phyloP scores from a whole-genome alignment of 345 rosid species.

The Bretschneidera sinensis region DNA sequence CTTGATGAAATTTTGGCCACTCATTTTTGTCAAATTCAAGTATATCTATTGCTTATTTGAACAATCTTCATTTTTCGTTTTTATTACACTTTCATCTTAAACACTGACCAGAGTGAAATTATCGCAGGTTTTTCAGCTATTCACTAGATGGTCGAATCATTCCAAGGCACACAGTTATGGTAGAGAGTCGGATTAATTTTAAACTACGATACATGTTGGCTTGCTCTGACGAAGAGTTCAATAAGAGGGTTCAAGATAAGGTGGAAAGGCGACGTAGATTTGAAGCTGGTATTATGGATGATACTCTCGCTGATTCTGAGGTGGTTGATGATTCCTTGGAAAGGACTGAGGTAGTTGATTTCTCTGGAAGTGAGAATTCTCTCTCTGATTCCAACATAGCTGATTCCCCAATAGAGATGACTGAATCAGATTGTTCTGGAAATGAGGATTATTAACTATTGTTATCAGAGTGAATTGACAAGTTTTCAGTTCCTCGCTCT shows the following conservation, averaged over 20 bases:
- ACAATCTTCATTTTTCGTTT: background rate
- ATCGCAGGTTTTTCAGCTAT: constrained; percentile 84
- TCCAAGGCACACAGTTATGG: constrained; percentile 67
- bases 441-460: background rate
- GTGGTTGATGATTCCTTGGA: constrained; percentile 1
- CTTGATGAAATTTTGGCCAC: background rate
- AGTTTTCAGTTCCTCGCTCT: no score
- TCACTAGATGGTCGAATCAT: constrained; percentile 76
- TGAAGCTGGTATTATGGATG: constrained; percentile 36
- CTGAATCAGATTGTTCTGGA: background rate
- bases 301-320: constrained; percentile 8
- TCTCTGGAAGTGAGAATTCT: constrained; percentile 1
- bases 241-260: constrained; percentile 48
- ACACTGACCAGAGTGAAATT: constrained; percentile 11
- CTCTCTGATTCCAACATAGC: constrained; percentile 1
- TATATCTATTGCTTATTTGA: background rate
- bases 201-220: constrained; percentile 77
- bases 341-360: background rate
- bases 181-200: constrained; percentile 70
- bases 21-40: background rate
- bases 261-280: constrained; percentile 56
- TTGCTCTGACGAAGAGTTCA: constrained; percentile 62
- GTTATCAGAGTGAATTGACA: no score
- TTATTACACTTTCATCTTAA: no score
- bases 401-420: background rate